A percentile compares a stretch with the other conserved stretches of the same genome.
Evolutionary conservation across 2,329 filamentous ascomycete genomes (phyloP).

Genomic region (Pseudonectria foliicola): DNA sequence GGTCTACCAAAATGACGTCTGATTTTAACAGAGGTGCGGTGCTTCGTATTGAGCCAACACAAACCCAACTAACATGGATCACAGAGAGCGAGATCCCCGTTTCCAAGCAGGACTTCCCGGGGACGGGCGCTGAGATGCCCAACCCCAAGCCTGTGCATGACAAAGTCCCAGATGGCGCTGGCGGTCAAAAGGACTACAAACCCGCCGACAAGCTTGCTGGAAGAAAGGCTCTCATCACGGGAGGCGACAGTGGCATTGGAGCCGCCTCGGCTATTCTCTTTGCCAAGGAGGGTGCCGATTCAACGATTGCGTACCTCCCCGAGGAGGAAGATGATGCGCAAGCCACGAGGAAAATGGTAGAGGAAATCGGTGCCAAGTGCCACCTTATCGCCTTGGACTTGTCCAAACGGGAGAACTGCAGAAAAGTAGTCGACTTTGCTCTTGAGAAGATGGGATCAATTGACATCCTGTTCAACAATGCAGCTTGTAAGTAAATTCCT

Average conservation of each 20-base stretch:
- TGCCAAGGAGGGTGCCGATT: slow-evolving; percentile 73
- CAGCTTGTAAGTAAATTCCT: slow-evolving; percentile 50
- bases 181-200: slow-evolving; percentile 63
- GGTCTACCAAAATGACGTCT: slow-evolving; percentile 13
- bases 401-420: slow-evolving; percentile 58
- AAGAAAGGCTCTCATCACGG: slow-evolving; percentile 72
- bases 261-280: slow-evolving; percentile 69
- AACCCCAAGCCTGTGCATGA: slow-evolving; percentile 49
- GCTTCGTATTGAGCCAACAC: neutral
- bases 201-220: slow-evolving; percentile 68
- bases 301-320: slow-evolving; percentile 65
- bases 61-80: slow-evolving; percentile 19
- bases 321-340: slow-evolving; percentile 71
- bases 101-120: slow-evolving; percentile 23
- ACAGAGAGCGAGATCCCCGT: slow-evolving; percentile 26
- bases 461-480: slow-evolving; percentile 70
- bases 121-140: slow-evolving; percentile 22
- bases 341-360: slow-evolving; percentile 64
- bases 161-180: slow-evolving; percentile 59
- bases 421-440: slow-evolving; percentile 60
- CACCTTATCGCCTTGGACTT: slow-evolving; percentile 59
- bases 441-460: slow-evolving; percentile 59
- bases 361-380: slow-evolving; percentile 59
- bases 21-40: slow-evolving; percentile 16
- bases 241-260: slow-evolving; percentile 74